These are phyloP conservation scores for Adansonia digitata DNA, from an alignment of 345 rosid genomes.

Conservation along the genomic window DNA sequence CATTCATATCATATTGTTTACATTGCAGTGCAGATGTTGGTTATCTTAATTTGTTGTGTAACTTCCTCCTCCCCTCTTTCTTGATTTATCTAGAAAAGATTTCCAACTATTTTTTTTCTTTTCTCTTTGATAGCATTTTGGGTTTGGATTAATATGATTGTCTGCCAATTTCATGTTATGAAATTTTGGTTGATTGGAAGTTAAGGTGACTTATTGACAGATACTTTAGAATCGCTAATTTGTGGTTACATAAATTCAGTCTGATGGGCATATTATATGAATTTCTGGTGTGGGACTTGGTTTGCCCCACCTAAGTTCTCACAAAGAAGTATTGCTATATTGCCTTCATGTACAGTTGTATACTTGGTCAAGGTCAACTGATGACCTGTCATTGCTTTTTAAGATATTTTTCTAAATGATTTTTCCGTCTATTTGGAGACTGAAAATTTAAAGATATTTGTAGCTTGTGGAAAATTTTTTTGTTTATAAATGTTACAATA, in stretches of 20 bases:
- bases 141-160: background rate
- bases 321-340: background rate
- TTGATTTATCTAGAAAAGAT: background rate
- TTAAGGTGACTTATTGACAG: background rate
- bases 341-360: background rate
- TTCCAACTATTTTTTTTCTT: background rate
- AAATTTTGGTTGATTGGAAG: conserved; percentile 1
- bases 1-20: background rate
- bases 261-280: background rate
- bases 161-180: background rate
- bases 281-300: background rate
- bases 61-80: background rate
- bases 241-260: background rate
- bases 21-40: background rate
- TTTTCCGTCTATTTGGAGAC: conserved; percentile 6
- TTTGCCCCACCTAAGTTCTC: background rate
- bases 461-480: background rate
- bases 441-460: background rate
- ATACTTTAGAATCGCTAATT: background rate
- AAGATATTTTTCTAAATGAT: background rate
- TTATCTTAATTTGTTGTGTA: background rate
- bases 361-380: background rate
- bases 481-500: background rate
- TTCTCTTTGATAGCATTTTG: conserved; percentile 1
- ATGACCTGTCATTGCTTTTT: background rate